These are phyloP conservation scores for Melanomma pulvis-pyrius DNA, from an alignment of 495 filamentous ascomycete genomes.

Conservation along the genomic window DNA sequence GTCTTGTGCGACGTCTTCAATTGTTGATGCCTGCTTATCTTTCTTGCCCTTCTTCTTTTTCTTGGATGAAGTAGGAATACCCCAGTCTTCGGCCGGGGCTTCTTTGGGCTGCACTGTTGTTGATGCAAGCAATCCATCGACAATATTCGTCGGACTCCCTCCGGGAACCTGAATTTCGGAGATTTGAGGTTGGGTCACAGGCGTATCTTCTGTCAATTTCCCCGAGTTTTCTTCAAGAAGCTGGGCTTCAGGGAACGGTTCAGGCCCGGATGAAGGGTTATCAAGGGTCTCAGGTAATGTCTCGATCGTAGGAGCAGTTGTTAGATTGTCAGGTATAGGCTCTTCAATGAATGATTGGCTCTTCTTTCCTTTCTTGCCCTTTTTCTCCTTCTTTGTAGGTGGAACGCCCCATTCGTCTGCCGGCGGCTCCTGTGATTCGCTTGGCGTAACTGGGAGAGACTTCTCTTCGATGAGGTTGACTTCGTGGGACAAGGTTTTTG, in stretches of 20 bases:
- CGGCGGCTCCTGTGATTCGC: slow-evolving; percentile 8
- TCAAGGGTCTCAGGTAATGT: not conserved
- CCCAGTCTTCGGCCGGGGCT: not conserved
- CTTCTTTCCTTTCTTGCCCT: slow-evolving; percentile 28
- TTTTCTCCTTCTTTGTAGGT: slow-evolving; percentile 20
- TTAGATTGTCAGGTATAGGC: not conserved
- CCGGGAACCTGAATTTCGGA: not conserved
- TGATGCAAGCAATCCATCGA: not conserved
- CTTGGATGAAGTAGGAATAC: not conserved
- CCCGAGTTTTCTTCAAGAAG: not conserved
- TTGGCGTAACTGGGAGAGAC: not conserved
- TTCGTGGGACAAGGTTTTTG: not conserved
- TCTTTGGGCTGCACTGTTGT: not conserved
- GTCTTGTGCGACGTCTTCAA: slow-evolving; percentile 5
- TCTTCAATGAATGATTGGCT: slow-evolving; percentile 18
- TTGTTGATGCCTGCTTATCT: slow-evolving; percentile 4
- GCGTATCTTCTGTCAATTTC: not conserved
- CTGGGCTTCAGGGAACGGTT: not conserved
- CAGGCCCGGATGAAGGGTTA: not conserved
- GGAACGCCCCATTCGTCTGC: slow-evolving; percentile 20
- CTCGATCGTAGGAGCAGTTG: not conserved
- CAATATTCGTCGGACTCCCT: not conserved
- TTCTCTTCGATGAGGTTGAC: not conserved
- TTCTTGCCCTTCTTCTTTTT: slow-evolving; percentile 28
- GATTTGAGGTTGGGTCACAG: not conserved